Evolutionary conservation across 495 filamentous ascomycete species (phyloP).

Genomic region (Aspergillus cavernicola): DNA sequence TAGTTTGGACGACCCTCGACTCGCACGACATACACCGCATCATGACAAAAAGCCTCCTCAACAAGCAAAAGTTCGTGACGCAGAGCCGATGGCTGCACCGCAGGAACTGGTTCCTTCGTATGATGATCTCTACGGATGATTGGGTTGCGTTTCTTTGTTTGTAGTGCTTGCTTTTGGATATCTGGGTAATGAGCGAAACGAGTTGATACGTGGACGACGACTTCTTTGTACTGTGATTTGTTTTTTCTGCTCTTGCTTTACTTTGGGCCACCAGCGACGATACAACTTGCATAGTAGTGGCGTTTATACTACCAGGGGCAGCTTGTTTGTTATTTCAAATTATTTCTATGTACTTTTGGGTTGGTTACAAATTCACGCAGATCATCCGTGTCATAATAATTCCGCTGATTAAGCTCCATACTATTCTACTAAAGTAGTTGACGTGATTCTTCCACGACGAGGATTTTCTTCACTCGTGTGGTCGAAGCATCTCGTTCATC

Average conservation of each 20-base stretch:
- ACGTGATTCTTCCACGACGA: not conserved
- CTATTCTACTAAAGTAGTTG: no score
- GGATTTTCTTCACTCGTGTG: not conserved
- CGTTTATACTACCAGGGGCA: constrained; percentile 12
- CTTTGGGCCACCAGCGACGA: not conserved
- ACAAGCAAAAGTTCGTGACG: constrained; percentile 16
- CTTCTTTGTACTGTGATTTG: not conserved
- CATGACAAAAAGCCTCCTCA: constrained; percentile 26
- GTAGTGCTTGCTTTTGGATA: not conserved
- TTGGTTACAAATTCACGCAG: not conserved
- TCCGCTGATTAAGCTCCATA: not conserved
- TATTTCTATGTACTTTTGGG: not conserved
- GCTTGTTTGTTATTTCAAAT: constrained; percentile 4
- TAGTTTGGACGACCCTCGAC: constrained; percentile 31
- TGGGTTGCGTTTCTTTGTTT: constrained; percentile 1
- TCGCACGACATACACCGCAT: constrained; percentile 18
- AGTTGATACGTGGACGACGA: not conserved
- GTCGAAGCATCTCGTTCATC: not conserved
- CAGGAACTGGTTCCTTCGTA: constrained; percentile 43
- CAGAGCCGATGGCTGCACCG: constrained; percentile 19
- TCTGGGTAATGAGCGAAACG: not conserved
- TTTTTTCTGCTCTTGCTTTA: not conserved
- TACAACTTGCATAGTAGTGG: constrained; percentile 16
- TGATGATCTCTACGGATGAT: constrained; percentile 44
- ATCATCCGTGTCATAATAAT: no score